Evolutionary conservation across 1,139 yeast species (phyloP), one percentile per base, ranked within the genome.

Genomic region (Yamadazyma sp.): DNA sequence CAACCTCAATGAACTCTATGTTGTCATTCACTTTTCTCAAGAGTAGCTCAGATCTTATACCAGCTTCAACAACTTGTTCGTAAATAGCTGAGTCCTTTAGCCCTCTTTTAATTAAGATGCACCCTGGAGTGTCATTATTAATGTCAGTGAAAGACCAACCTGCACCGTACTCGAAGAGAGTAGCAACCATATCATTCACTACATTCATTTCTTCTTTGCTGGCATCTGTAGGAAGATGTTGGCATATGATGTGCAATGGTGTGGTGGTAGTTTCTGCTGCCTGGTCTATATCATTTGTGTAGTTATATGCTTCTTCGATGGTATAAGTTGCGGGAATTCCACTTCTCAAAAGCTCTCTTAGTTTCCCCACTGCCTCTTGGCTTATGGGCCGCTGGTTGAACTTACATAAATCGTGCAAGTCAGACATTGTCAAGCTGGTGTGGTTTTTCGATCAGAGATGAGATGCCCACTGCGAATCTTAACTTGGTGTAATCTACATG

Each of bases 261-360:
- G 95, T 85, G 1, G 92, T 84, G 27, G 86, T 85, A 10, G 70
- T 57, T 0, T 76, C 62, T 4, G 62, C 60, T 11, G 70, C 64
- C 18, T 72, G 72, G 17, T 64, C 70, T 28, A 67, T 59, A 42
- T 53, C 52, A 39, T 73, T 62, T 39, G 68, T 77, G 51, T 61
- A 81, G 38, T 78, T 78, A 35, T 76, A 73, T 3, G 82, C 86
- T 54, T 87, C 95, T 58, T 86, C 92, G 8, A 83, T 62, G 2
- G 95, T 86, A 45, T 86, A 84, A 0, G 95, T 87, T 1, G 95
- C 78, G 2, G 95, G 94, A 10, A 86, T 77, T 1, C 94, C 95
- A 27, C 69, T 67, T 36, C 70, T 64, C 43, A 87, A 61, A 44
- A 67, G 75, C 33, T 52, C 57, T 28, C 64, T 65, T 33, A 87